Evolutionary conservation across 2,329 filamentous ascomycete species (phyloP), one percentile per base, ranked within the genome.

Genomic region (Decorospora gaudefroyi): DNA sequence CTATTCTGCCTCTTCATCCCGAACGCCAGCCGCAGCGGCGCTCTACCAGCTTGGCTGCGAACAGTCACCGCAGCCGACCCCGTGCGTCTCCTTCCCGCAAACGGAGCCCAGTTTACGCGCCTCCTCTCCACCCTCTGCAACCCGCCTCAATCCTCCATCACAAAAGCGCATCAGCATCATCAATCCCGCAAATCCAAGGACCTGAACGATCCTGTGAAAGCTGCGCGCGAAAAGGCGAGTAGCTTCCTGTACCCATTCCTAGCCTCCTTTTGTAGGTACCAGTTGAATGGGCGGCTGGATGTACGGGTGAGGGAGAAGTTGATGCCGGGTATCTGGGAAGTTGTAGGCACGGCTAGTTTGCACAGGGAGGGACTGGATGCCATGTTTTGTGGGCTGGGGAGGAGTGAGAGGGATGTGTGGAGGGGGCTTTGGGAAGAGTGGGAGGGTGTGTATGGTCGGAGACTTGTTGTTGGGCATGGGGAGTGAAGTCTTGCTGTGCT

Each of bases 111-210:
- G 27, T 81, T 78, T 53, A 74, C 79, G 1, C 76, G 80, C 7
- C 68, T 85, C 6, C 73, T 85, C 15, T 77, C 77, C n/a, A 77
- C 79, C 0, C 75, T 85, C 36, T 83, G 80, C 69, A 80, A 82
- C 39, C 83, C 83, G 0, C 81, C 82, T 0, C 76, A 80, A 31
- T 80, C 79, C 0, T 76, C 79, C 1, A 77, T 82, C 4, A 70
- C 76, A 10, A 71, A 73, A 23, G 46, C 57, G 6, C 69, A 70
- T 31, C 71, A 74, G 11, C 54, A 55, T 19, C 54, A 46, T 21
- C 28, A 49, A 10, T 51, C 51, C 9, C 44, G 54, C 32, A 65
- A 61, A 9, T 50, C 56, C 5, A 59, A 56, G n/a, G 71, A 71
- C 1, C 74, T 86, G 17, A 78, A 78, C 17, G 82, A 85, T 50